Conservation (phyloP, 2,329 filamentous ascomycete genomes). For the Aspergillaceae sp. region DNA sequence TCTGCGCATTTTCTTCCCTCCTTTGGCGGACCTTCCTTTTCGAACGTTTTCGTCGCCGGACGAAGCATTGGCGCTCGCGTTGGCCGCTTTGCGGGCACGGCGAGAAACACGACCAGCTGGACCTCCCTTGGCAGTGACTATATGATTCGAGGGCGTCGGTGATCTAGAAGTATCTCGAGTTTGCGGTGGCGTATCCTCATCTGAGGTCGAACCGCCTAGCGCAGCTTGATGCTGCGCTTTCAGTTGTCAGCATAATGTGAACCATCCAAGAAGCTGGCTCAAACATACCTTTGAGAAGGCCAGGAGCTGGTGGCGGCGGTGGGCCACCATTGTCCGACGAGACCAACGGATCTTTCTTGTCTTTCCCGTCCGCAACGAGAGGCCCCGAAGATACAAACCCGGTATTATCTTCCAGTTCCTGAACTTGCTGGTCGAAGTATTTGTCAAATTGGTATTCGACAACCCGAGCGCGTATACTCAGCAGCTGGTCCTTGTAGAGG, state of each 20-base stretch:
- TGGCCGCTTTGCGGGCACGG: conserved; percentile 63
- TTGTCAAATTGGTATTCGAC: conserved; percentile 79
- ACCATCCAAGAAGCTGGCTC: not conserved
- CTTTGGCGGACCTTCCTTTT: conserved; percentile 46
- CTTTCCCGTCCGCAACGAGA: conserved; percentile 29
- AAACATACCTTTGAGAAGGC: conserved; percentile 40
- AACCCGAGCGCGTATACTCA: conserved; percentile 66
- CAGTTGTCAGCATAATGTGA: conserved; percentile 14
- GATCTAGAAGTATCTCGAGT: conserved; percentile 73
- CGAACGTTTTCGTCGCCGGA: conserved; percentile 74
- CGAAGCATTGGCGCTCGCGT: conserved; percentile 45
- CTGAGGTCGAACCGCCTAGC: conserved; percentile 41
- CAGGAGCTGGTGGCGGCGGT: conserved; percentile 45
- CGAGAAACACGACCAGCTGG: conserved; percentile 71
- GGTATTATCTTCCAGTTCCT: conserved; percentile 53
- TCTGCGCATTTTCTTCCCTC: conserved; percentile 73
- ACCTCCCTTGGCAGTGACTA: conserved; percentile 64
- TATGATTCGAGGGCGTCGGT: conserved; percentile 61
- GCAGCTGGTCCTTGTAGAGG: conserved; percentile 80
- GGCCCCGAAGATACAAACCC: conserved; percentile 40
- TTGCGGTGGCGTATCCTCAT: conserved; percentile 60
- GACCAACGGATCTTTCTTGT: conserved; percentile 39
- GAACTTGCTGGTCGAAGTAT: conserved; percentile 90
- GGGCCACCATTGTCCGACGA: conserved; percentile 43
- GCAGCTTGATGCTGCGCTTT: conserved; percentile 39